phyloP scores from a whole-genome alignment of 164 flowering plant species.

The Dillenia turbinata region DNA sequence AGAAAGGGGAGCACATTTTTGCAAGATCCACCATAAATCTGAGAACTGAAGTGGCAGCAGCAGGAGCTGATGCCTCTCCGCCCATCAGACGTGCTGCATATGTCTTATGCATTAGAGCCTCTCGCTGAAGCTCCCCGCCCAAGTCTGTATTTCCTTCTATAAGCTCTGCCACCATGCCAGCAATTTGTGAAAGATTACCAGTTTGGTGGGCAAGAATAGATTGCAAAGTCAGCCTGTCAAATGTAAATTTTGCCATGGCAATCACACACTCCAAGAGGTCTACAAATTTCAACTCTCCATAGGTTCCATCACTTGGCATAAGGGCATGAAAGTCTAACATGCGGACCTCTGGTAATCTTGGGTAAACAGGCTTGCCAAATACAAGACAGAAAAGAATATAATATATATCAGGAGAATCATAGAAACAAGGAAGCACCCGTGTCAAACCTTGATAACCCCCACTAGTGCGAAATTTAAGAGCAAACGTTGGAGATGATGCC shows the following conservation, averaged over 20 bases:
- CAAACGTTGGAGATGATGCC: constrained; percentile 88
- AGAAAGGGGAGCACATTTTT: constrained; percentile 89
- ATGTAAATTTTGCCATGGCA: constrained; percentile 93
- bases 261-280: constrained; percentile 87
- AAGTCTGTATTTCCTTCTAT: constrained; percentile 72
- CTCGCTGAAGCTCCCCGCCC: constrained; percentile 96
- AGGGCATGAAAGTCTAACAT: constrained; percentile 98
- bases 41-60: constrained; percentile 90
- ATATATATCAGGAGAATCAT: constrained; percentile 97
- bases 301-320: constrained; percentile 79
- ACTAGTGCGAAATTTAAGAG: constrained; percentile 84
- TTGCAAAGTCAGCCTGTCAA: constrained; percentile 80
- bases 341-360: constrained; percentile 97
- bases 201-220: constrained; percentile 85
- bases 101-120: constrained; percentile 98
- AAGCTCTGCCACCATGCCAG: constrained; percentile 83
- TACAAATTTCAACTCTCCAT: constrained; percentile 73
- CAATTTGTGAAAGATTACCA: constrained; percentile 81
- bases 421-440: constrained; percentile 85
- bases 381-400: constrained; percentile 90
- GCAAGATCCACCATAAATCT: constrained; percentile 99
- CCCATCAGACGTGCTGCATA: constrained; percentile 99
- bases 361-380: constrained; percentile 96
- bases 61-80: constrained; percentile 99
- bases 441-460: constrained; percentile 90